Base-by-base conservation (phyloP, 2,329 filamentous ascomycete genomes). In the Pseudopyrenochaeta lycopersici region DNA sequence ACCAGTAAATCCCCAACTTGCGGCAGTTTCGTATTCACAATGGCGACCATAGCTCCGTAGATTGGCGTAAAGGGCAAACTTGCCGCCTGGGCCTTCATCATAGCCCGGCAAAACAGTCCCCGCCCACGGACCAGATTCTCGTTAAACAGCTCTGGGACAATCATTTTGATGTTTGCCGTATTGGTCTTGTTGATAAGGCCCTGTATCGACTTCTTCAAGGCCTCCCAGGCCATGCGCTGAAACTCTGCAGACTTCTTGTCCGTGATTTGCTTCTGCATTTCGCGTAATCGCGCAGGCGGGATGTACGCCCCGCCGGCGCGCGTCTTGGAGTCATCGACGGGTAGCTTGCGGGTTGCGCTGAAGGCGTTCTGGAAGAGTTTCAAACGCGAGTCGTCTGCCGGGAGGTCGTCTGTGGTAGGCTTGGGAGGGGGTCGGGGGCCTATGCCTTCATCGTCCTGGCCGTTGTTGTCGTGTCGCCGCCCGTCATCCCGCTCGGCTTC, bases 131-230 rank as follows among this genome's bases (percentile, higher is more conserved):
- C 84, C 66, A 99, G 78, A 74, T 99, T 99, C 82, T 99, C 95
- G 44, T 88, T 87, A 77, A 99, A 99, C 40, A 99, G 83, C 78
- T 99, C 95, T 1, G 94, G 94, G 20, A 98, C 92, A 58, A 99
- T 97, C 72, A 90, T 86, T 78, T 99, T 98, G 84, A 99, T 98
- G 76, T 99, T 99, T 30, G 90, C 91, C 50, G 94, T 91, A 78
- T 98, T 98, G 82, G 97, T 90, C 82, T 99, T 99, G 84, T 99
- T 99, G 84, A 99, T 97, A 62, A 99, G 81, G 67, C 95, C 95
- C 74, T 99, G 98, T 79, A 99, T 97, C 43, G 91, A 95, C 82
- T 99, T 99, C 81, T 99, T 99, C 71, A 99, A 81, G 11, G 94
- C 94, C 78, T 99, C 95, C 95, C 95, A 99, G 7, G 93, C 92